These are phyloP conservation scores for Collybia nuda DNA, from an alignment of 768 basidiomycete genomes.

Conservation along the genomic window DNA sequence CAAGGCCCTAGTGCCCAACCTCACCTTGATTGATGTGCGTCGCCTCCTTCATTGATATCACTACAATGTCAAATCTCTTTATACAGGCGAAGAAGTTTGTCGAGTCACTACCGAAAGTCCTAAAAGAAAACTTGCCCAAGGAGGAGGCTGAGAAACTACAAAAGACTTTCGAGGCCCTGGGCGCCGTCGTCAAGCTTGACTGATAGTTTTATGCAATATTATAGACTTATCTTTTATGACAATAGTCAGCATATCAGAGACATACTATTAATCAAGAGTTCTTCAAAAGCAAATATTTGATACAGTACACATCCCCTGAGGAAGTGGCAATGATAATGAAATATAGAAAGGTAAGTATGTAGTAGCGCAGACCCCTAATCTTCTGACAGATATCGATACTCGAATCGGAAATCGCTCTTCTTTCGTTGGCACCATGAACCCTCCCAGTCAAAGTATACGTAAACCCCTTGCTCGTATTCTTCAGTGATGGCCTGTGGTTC, in stretches of 20 bases:
- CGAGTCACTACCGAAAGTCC: slow-evolving; percentile 86
- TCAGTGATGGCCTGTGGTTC: slow-evolving; percentile 99
- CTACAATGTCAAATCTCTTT: not conserved
- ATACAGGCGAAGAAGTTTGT: slow-evolving; percentile 98
- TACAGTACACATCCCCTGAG: slow-evolving; percentile 12
- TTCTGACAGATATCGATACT: slow-evolving; percentile 93
- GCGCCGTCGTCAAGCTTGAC: slow-evolving; percentile 85
- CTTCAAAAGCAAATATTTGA: slow-evolving; percentile 10
- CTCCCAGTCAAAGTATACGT: slow-evolving; percentile 99
- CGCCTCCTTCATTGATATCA: not conserved
- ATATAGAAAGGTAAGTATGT: slow-evolving; percentile 7
- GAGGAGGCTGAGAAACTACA: slow-evolving; percentile 98
- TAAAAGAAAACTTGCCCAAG: slow-evolving; percentile 95
- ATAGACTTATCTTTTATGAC: slow-evolving; percentile 15
- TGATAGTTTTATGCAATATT: slow-evolving; percentile 34
- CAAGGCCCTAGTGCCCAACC: slow-evolving; percentile 91
- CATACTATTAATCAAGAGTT: slow-evolving; percentile 19
- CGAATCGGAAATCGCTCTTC: slow-evolving; percentile 97
- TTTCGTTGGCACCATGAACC: slow-evolving; percentile 98
- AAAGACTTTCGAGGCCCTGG: slow-evolving; percentile 85
- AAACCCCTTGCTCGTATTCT: slow-evolving; percentile 98
- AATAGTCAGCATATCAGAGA: slow-evolving; percentile 10
- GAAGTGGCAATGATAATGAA: slow-evolving; percentile 7
- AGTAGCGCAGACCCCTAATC: slow-evolving; percentile 47
- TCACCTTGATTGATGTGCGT: slow-evolving; percentile 95